Percentiles rank a stretch among this genome's conserved stretches.
These are phyloP conservation scores for Magnolia changhungtana DNA, from an alignment of 164 flowering plant species.

Conservation along the genomic window DNA sequence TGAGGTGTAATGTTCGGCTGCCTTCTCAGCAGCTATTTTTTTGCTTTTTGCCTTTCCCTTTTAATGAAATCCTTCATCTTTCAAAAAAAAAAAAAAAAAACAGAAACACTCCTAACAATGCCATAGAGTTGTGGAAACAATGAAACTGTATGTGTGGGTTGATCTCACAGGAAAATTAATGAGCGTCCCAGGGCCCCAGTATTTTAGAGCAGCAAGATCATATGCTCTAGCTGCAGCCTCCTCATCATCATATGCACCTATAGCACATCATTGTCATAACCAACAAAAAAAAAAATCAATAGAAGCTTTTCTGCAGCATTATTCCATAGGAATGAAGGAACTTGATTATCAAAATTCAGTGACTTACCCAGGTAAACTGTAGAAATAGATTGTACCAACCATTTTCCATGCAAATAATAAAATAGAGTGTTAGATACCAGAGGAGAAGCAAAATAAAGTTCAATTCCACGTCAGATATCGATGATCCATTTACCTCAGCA, in stretches of 20 bases:
- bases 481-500: too few relatives aligned
- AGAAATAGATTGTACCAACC: conserved; percentile 18
- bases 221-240: conserved; percentile 99
- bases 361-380: conserved; percentile 88
- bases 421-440: conserved; percentile 16
- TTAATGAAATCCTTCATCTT: too few relatives aligned
- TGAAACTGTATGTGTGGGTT: neutral
- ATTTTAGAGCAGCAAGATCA: conserved; percentile 98
- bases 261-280: conserved; percentile 3
- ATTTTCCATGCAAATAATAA: conserved; percentile 29
- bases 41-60: too few relatives aligned
- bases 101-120: neutral
- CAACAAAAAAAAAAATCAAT: conserved; percentile 9
- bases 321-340: neutral
- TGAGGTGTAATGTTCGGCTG: too few relatives aligned
- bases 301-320: neutral
- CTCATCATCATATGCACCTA: conserved; percentile 99
- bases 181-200: conserved; percentile 99
- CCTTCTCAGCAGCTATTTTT: too few relatives aligned
- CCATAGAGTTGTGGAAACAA: conserved; percentile 1
- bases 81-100: too few relatives aligned
- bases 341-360: conserved; percentile 2
- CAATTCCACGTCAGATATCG: too few relatives aligned
- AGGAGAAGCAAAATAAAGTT: too few relatives aligned
- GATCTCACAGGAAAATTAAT: conserved; percentile 95